Evolutionary conservation across 2,329 filamentous ascomycete species (phyloP), one percentile per base, ranked within the genome.

Genomic region (Colletotrichum sp.): DNA sequence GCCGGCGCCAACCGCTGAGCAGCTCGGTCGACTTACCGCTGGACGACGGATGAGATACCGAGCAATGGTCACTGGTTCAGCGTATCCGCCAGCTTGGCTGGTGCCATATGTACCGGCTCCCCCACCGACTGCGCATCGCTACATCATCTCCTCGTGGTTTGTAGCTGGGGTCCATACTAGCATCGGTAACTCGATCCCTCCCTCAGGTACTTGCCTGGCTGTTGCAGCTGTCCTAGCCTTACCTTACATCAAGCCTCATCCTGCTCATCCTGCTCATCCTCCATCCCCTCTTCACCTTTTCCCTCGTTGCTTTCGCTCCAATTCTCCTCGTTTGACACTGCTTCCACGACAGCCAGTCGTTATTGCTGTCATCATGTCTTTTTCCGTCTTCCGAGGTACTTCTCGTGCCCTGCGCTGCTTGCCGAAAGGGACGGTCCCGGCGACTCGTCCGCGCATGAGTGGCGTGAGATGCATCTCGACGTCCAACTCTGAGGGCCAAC

Each of bases 401-500:
- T 86, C 88, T 79, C 85, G 87, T 82, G 85, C 86, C 79, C 82
- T 90, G 72, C 86, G 88, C 79, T 83, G 81, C 83, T 81, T 85
- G 82, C 84, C 84, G 69, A 83, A 81, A 75, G 81, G 81, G 13
- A 71, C 78, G 75, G 77, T 81, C 55, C 76, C 80, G 26, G 77
- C 79, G 44, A 39, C 66, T 32, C 39, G 68, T 13, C 30, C 59
- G 12, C 63, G 67, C 72, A 21, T 66, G 55, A 72, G 77, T 59
- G 68, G 77, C 28, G 80, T 82, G 77, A 84, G 86, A 80, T 80
- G 81, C 44, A 85, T 88, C 72, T 90, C 89, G 57, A 89, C 90
- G 65, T 81, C 86, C 71, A 83, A 84, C 44, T 82, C 87, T 71
- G 92, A 93, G 72, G 86, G 89, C 77, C 92, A 93, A 83, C 92